These are phyloP conservation scores for Dryadomyces quercivorus DNA, from an alignment of 2,329 filamentous ascomycete species.

Conservation along the genomic window DNA sequence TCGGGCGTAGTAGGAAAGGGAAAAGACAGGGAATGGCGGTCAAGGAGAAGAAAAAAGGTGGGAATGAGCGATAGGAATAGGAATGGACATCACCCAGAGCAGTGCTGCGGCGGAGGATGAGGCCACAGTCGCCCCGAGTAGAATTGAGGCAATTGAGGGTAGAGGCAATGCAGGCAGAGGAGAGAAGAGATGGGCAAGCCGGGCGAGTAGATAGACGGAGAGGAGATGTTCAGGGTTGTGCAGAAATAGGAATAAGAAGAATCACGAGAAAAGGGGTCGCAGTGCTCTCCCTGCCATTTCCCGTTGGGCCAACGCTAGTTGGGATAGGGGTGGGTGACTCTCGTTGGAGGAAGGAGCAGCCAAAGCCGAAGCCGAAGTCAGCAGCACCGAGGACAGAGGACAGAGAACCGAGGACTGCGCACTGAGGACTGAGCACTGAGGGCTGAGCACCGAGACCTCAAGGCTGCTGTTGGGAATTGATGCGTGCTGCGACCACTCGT, in stretches of 20 bases:
- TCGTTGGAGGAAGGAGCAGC: too few species aligned
- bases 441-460: too few species aligned
- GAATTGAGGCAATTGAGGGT: too few species aligned
- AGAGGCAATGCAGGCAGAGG: neutral
- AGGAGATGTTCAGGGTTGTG: neutral
- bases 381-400: neutral
- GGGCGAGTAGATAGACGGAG: neutral
- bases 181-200: neutral
- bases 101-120: neutral
- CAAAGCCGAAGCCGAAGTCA: neutral
- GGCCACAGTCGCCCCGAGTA: neutral
- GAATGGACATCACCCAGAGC: neutral
- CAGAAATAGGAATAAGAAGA: too few species aligned
- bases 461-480: too few species aligned
- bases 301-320: neutral
- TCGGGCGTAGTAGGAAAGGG: neutral
- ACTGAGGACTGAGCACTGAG: too few species aligned
- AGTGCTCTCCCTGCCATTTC: neutral
- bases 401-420: too few species aligned
- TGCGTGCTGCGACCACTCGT: too few species aligned
- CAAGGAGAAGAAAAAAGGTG: constrained; percentile 1
- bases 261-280: neutral
- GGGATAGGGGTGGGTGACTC: neutral
- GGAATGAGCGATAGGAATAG: constrained; percentile 1
- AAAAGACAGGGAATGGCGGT: neutral